phyloP scores from a whole-genome alignment of 1,284 basidiomycete species.

The Puccinia hordei region DNA sequence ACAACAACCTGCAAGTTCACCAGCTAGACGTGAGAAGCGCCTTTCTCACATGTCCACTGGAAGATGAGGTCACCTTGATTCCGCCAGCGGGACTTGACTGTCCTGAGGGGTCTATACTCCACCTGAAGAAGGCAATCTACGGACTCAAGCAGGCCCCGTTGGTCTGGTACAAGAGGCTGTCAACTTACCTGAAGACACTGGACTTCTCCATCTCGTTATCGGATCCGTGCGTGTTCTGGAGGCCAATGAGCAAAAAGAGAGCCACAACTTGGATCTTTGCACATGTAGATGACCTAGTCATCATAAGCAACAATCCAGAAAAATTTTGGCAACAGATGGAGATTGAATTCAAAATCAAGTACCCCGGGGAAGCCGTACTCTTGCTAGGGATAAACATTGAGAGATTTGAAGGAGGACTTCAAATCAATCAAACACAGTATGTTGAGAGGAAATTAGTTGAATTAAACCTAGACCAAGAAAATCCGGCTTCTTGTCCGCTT shows the following conservation, averaged over 20 bases:
- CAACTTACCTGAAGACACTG: background rate
- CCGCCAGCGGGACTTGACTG: background rate
- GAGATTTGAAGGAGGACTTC: too few species aligned
- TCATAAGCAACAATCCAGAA: background rate
- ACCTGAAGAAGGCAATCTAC: background rate
- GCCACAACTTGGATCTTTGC: background rate
- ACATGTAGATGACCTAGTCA: background rate
- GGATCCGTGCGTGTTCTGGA: background rate
- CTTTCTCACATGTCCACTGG: slow-evolving; percentile 1
- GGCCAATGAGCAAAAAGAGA: background rate
- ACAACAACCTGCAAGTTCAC: background rate
- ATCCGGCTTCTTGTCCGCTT: too few species aligned
- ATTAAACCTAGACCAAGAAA: too few species aligned
- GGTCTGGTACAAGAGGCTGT: background rate
- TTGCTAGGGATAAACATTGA: background rate
- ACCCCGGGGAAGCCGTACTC: background rate
- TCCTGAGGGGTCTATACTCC: background rate
- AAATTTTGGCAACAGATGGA: background rate
- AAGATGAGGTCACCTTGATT: background rate
- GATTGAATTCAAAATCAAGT: background rate
- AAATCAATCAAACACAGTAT: too few species aligned
- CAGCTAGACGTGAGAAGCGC: background rate
- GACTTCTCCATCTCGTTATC: background rate
- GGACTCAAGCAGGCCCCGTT: background rate
- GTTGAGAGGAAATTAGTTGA: too few species aligned